Evolutionary conservation across 805 yeast genomes (phyloP).

Genomic region (Ogataea pini): DNA sequence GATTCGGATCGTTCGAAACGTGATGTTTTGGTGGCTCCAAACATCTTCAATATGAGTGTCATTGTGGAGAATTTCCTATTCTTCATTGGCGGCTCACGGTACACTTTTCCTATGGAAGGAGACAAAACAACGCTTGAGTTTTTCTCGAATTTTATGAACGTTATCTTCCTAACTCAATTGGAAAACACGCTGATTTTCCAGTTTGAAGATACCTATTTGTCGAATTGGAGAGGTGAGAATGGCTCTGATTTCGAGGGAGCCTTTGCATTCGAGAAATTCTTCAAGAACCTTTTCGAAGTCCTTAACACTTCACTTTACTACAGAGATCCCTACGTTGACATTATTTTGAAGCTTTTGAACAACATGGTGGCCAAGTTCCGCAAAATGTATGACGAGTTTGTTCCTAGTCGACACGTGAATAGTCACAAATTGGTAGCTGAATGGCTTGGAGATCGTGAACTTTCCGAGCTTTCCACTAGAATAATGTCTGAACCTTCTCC

Average conservation of each 20-base stretch:
- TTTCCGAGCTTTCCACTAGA: constrained; percentile 34
- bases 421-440: constrained; percentile 16
- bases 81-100: constrained; percentile 61
- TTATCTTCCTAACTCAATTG: constrained; percentile 63
- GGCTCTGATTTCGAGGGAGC: constrained; percentile 41
- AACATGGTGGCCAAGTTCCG: constrained; percentile 39
- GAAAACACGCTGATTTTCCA: constrained; percentile 54
- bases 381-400: constrained; percentile 32
- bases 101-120: constrained; percentile 37
- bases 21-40: constrained; percentile 66
- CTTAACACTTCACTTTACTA: constrained; percentile 62
- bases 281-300: constrained; percentile 48
- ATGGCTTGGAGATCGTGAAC: constrained; percentile 40
- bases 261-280: constrained; percentile 46
- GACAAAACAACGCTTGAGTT: constrained; percentile 40
- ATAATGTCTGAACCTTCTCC: constrained; percentile 30
- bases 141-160: constrained; percentile 64
- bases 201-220: constrained; percentile 49
- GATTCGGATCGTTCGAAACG: constrained; percentile 58
- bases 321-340: constrained; percentile 54
- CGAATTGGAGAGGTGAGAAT: constrained; percentile 33
- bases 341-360: constrained; percentile 43
- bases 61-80: constrained; percentile 71
- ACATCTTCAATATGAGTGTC: constrained; percentile 77
- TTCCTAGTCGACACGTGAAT: constrained; percentile 20